Conservation (phyloP, 495 filamentous ascomycete genomes). For the Tuber melanosporum region DNA sequence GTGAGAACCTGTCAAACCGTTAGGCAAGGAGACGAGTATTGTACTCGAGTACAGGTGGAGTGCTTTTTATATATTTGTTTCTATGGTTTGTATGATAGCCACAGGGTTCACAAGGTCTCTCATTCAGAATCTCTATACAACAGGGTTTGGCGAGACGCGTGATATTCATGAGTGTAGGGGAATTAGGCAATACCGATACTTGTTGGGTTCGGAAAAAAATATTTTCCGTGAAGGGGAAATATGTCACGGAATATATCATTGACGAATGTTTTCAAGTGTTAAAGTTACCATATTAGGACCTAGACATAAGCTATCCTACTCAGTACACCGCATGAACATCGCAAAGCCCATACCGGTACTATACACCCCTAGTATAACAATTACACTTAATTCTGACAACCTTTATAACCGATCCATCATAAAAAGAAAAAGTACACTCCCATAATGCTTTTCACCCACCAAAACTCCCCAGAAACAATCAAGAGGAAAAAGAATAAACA, state of each 20-base stretch:
- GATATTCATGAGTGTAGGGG: not conserved
- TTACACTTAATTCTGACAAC: not conserved
- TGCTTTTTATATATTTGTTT: not conserved
- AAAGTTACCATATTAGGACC: not conserved
- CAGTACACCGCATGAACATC: not conserved
- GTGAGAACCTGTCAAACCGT: not conserved
- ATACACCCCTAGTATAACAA: not conserved
- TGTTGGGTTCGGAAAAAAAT: not conserved
- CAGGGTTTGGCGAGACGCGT: not conserved
- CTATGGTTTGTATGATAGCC: not conserved
- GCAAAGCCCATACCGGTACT: not conserved
- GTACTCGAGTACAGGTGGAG: not conserved
- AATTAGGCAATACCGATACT: not conserved
- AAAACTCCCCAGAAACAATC: not conserved
- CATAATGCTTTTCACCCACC: not conserved
- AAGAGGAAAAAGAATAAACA: not conserved
- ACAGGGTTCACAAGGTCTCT: not conserved
- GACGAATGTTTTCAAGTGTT: not conserved
- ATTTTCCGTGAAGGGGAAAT: not conserved
- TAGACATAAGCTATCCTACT: not conserved
- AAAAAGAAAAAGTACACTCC: not conserved
- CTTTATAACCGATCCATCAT: not conserved
- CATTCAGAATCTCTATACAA: not conserved
- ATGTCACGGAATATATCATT: not conserved
- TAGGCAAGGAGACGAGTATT: not conserved